A percentile compares a stretch with the other conserved stretches of the same genome.
Conservation (phyloP, 2,329 filamentous ascomycete genomes). For the Fusarium xyrophilum region DNA sequence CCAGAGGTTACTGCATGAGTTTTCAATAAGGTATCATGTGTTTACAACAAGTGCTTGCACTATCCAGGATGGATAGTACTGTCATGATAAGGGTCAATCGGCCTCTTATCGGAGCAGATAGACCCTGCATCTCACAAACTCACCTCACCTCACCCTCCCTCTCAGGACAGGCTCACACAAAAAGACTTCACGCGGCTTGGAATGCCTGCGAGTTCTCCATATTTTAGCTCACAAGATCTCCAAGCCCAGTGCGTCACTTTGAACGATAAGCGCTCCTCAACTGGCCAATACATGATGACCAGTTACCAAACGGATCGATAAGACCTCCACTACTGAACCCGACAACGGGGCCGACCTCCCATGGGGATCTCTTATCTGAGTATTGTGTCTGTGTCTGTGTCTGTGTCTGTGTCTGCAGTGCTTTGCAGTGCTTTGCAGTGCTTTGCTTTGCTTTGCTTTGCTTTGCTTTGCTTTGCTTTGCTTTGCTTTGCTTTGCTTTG, state of each 20-base stretch:
- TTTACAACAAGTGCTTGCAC: background rate
- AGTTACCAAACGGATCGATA: conserved; percentile 36
- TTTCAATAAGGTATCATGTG: background rate
- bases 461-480: background rate
- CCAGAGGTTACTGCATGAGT: background rate
- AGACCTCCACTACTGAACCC: conserved; percentile 21
- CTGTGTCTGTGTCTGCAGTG: background rate
- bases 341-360: conserved; percentile 22
- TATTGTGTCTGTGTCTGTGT: background rate
- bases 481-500: background rate
- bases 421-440: background rate
- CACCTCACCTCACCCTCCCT: background rate
- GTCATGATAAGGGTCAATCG: background rate
- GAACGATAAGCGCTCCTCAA: conserved; percentile 33
- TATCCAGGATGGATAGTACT: background rate
- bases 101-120: conserved; percentile 6
- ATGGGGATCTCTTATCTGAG: conserved; percentile 15
- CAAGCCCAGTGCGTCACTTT: conserved; percentile 34
- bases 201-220: conserved; percentile 24
- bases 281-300: conserved; percentile 35
- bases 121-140: conserved; percentile 11
- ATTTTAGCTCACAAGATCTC: conserved; percentile 41
- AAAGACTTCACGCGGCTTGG: conserved; percentile 25
- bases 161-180: background rate
- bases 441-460: background rate